phyloP scores from a whole-genome alignment of 495 filamentous ascomycete genomes.

The Aspergillus nidulans region DNA sequence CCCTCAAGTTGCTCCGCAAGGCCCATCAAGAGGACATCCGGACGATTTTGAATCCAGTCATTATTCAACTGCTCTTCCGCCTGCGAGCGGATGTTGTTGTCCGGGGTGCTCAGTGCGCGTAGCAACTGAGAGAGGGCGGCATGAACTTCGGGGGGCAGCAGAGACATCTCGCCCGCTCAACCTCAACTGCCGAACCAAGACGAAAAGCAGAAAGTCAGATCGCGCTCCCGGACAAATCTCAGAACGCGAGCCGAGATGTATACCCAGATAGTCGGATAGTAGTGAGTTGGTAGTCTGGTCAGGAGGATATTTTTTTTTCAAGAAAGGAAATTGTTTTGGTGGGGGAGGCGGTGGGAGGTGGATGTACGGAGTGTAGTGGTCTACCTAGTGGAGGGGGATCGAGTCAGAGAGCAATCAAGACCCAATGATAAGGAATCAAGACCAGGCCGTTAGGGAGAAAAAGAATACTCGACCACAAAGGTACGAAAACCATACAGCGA shows the following conservation, averaged over 20 bases:
- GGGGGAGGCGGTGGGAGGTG: constrained; percentile 27
- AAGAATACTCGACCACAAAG: constrained; percentile 5
- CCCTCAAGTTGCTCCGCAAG: constrained; percentile 85
- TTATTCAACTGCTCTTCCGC: constrained; percentile 86
- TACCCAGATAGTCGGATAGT: constrained; percentile 21
- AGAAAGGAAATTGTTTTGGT: constrained; percentile 22
- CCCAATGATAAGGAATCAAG: background rate
- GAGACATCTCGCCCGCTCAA: constrained; percentile 60
- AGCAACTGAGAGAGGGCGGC: constrained; percentile 80
- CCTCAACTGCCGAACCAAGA: constrained; percentile 12
- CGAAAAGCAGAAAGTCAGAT: constrained; percentile 6
- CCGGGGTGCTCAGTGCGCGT: constrained; percentile 78
- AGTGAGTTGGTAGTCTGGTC: constrained; percentile 9
- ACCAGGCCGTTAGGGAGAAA: background rate
- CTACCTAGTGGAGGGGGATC: constrained; percentile 18
- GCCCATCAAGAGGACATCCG: constrained; percentile 87
- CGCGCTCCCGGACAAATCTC: constrained; percentile 10
- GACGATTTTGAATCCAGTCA: constrained; percentile 77
- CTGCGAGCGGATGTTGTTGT: constrained; percentile 77
- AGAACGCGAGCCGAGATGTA: constrained; percentile 12
- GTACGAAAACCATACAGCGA: background rate
- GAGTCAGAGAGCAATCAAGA: constrained; percentile 18
- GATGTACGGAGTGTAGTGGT: constrained; percentile 24
- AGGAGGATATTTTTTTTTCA: constrained; percentile 20
- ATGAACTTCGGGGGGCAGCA: constrained; percentile 77